Percentiles rank a stretch among this genome's conserved stretches.
phyloP scores from a whole-genome alignment of 192 early-diverging fungal species.

The Linnemannia schmuckeri region DNA sequence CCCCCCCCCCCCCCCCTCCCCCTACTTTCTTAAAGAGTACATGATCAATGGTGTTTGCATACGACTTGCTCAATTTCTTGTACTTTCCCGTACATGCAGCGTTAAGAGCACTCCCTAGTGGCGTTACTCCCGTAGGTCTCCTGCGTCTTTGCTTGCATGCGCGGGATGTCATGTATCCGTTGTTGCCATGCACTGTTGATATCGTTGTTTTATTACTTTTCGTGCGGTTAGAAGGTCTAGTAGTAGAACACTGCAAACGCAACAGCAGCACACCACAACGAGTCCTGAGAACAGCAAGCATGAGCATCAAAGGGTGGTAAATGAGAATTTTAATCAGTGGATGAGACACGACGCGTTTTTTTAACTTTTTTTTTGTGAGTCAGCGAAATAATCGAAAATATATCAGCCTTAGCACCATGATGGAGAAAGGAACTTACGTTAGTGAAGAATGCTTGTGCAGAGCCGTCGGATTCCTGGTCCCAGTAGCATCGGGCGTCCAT shows the following conservation, averaged over 20 bases:
- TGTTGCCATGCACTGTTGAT: not conserved
- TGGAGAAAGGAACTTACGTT: slow-evolving; percentile 20
- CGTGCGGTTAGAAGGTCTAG: not conserved
- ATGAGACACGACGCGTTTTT: not conserved
- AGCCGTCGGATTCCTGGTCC: slow-evolving; percentile 56
- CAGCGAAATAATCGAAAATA: no score
- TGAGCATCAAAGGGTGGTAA: not conserved
- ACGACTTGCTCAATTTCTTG: no score
- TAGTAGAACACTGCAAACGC: slow-evolving; percentile 55
- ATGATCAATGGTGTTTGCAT: no score
- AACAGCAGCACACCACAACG: slow-evolving; percentile 51
- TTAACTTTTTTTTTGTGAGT: no score
- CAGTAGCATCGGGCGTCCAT: slow-evolving; percentile 56
- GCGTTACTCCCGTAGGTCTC: no score
- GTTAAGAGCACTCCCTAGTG: no score
- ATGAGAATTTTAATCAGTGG: not conserved
- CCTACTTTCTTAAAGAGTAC: no score
- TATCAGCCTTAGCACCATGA: not conserved
- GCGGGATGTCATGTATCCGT: not conserved
- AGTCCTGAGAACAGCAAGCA: slow-evolving; percentile 19
- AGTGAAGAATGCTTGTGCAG: slow-evolving; percentile 53
- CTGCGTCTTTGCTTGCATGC: no score
- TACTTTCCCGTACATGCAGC: no score
- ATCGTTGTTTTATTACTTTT: not conserved
- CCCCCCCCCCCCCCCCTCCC: no score